These are phyloP conservation scores for Pestalotiopsis fici DNA, from an alignment of 2,329 filamentous ascomycete species.

Conservation along the genomic window DNA sequence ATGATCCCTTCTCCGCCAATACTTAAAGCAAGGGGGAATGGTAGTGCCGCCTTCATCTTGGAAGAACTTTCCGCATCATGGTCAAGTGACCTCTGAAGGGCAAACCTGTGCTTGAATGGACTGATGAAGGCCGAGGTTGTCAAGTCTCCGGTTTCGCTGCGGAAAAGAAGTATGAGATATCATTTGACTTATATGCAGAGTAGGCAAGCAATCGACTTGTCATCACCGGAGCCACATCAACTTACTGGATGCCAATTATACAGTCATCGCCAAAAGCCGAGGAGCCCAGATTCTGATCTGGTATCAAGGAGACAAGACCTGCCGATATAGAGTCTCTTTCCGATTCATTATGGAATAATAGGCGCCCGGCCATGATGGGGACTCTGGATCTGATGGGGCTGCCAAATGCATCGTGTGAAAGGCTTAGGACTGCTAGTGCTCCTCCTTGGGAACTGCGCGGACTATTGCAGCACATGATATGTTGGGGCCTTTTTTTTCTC, in stretches of 20 bases:
- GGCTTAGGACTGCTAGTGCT: constrained; percentile 44
- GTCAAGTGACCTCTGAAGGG: constrained; percentile 22
- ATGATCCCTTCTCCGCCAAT: constrained; percentile 50
- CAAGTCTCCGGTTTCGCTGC: constrained; percentile 43
- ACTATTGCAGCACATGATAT: constrained; percentile 45
- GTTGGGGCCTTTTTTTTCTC: too few species aligned
- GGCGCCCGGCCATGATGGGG: constrained; percentile 20
- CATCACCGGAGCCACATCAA: neutral
- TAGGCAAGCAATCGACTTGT: neutral
- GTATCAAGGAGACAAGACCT: constrained; percentile 44
- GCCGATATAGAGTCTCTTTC: constrained; percentile 34
- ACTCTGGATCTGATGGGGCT: constrained; percentile 17
- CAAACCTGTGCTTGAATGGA: constrained; percentile 41
- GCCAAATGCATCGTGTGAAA: neutral
- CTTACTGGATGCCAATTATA: constrained; percentile 45
- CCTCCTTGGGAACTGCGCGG: constrained; percentile 43
- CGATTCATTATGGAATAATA: constrained; percentile 43
- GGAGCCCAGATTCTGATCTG: constrained; percentile 19
- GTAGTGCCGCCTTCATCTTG: constrained; percentile 22
- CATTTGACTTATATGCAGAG: neutral
- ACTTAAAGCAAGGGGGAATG: constrained; percentile 40
- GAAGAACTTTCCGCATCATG: constrained; percentile 29
- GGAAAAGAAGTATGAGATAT: neutral
- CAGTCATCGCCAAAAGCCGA: constrained; percentile 23
- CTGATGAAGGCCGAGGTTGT: constrained; percentile 40